These are phyloP conservation scores for Arabidopsis suecica DNA, from an alignment of 345 rosid genomes.

Conservation along the genomic window DNA sequence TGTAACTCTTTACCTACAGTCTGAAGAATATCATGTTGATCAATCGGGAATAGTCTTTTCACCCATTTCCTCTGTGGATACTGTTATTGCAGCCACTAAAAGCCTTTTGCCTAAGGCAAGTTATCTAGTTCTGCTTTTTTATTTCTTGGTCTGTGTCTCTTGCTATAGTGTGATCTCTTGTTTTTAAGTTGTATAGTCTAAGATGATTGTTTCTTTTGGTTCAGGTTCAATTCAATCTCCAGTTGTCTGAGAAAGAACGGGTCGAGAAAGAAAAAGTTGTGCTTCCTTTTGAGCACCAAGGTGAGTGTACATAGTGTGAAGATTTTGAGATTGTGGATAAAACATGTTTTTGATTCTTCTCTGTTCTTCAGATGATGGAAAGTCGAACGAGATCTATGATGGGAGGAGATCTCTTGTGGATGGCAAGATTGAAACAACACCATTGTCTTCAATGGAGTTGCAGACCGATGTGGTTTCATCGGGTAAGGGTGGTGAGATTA, in stretches of 20 bases:
- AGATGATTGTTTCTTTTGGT: conserved; percentile 37
- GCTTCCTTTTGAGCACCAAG: conserved; percentile 99
- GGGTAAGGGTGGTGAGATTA: conserved; percentile 67
- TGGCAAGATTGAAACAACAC: conserved; percentile 46
- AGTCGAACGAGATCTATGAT: conserved; percentile 77
- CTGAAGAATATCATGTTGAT: conserved; percentile 66
- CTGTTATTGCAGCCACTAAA: conserved; percentile 46
- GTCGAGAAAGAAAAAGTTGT: conserved; percentile 79
- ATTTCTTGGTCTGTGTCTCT: background rate
- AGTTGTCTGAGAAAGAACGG: conserved; percentile 79
- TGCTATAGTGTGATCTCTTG: background rate
- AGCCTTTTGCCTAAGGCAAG: conserved; percentile 82
- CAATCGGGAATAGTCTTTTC: conserved; percentile 65
- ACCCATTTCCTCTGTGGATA: conserved; percentile 59
- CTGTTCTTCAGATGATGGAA: conserved; percentile 62
- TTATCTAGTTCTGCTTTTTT: background rate
- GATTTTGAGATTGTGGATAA: background rate
- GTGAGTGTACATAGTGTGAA: conserved; percentile 39
- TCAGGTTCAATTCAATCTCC: conserved; percentile 86
- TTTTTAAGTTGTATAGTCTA: conserved; percentile 7
- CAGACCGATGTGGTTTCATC: conserved; percentile 45
- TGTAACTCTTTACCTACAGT: conserved; percentile 50
- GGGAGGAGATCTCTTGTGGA: conserved; percentile 67
- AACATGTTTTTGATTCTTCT: conserved; percentile 11
- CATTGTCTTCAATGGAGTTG: conserved; percentile 40